Base-by-base conservation (phyloP, 2,329 filamentous ascomycete genomes). In the Pestalotiopsis fici region DNA sequence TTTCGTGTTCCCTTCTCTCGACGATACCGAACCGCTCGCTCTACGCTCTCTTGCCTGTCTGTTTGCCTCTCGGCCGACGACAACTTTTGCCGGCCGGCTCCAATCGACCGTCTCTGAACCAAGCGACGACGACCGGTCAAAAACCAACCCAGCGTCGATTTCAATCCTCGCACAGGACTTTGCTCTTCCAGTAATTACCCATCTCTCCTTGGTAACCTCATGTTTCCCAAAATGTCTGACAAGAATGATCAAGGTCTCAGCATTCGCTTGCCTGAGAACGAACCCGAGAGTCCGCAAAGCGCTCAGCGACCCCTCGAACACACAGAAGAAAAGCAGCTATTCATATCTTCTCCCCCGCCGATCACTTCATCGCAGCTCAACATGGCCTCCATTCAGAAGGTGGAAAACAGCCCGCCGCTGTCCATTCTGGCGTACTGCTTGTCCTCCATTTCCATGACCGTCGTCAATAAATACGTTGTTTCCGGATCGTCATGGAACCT, bases 381-480 rank as follows among this genome's bases (percentile, higher is more conserved):
- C 21, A 69, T 77, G 70, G 71, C 78, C 73, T 75, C 71, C 67
- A 74, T 85, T 56, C 79, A 83, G 69, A 82, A 83, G 74, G 78
- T 94, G 70, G 87, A 91, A 75, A 93, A 94, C 82, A 96, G 90
- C 80, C 93, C 94, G 18, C 84, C 88, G 59, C 79, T 96, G 60
- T 94, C 95, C 25, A 93, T 99, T 74, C 78, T 97, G 71, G 90
- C 93, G 61, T 99, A 99, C 85, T 99, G 96, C 81, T 85, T 92
- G 75, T 93, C 95, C 65, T 98, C 95, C n/a, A 99, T 99, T 78
- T 88, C 95, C 80, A 99, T 99, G 96, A 99, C 96, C 7, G 93
- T 98, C n/a, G 96, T 97, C 80, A 99, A 99, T 85, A 99, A 99
- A 86, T 99, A 97, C 80, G 95, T 98, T 70, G 89, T 99, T 59